phyloP scores from a whole-genome alignment of 2,329 filamentous ascomycete genomes.

The Tolypocladium amazonense region DNA sequence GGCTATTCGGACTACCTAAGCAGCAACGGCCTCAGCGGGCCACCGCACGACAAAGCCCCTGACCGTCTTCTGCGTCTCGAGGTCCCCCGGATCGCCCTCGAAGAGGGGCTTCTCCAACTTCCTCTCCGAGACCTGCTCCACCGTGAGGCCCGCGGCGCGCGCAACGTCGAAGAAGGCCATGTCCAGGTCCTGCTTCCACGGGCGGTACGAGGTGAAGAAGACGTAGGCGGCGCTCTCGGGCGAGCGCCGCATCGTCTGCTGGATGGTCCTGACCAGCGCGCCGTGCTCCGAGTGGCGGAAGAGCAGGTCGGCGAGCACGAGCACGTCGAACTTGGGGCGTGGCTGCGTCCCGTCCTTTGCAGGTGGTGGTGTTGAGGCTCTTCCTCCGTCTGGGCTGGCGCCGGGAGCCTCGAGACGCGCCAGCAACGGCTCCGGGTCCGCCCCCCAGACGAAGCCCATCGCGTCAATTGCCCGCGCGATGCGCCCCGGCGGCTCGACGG shows the following conservation, averaged over 20 bases:
- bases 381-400: not conserved
- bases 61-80: constrained; percentile 70
- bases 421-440: constrained; percentile 46
- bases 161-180: constrained; percentile 77
- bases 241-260: constrained; percentile 49
- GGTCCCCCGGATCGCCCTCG: constrained; percentile 76
- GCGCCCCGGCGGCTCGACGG: constrained; percentile 15
- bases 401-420: constrained; percentile 36
- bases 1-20: not conserved
- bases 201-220: constrained; percentile 90
- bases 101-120: constrained; percentile 82
- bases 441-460: constrained; percentile 79
- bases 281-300: constrained; percentile 85
- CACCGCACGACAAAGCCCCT: constrained; percentile 68
- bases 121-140: constrained; percentile 72
- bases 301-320: constrained; percentile 80
- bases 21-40: constrained; percentile 27
- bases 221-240: constrained; percentile 59
- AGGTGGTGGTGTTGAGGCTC: not conserved
- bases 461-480: constrained; percentile 36
- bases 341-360: not conserved
- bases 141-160: constrained; percentile 57
- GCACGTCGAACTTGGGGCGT: constrained; percentile 54
- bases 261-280: constrained; percentile 64
- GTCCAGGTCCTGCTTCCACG: constrained; percentile 80